Conservation (phyloP, 176 grass and related monocot genomes). For the Aechmea fasciata region DNA sequence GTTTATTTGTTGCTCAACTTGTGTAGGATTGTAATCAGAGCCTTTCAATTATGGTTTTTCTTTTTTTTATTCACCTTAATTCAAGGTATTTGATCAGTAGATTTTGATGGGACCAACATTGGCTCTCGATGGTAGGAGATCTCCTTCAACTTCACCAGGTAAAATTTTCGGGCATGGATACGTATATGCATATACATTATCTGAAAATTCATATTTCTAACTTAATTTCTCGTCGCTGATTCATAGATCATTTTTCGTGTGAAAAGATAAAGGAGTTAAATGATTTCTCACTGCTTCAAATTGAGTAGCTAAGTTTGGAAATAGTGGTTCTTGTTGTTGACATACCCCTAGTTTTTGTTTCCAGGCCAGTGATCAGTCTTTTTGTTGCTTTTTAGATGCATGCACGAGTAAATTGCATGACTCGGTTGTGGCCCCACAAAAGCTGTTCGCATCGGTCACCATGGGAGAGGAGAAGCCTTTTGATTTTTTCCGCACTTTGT, state of each 20-base stretch:
- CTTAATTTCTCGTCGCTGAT: too few relatives aligned
- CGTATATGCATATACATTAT: too few relatives aligned
- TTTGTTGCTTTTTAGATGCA: background rate
- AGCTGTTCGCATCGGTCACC: background rate
- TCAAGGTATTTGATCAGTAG: slow-evolving; percentile 2
- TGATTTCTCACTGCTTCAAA: too few relatives aligned
- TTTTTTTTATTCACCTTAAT: background rate
- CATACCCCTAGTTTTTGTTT: background rate
- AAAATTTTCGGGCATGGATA: too few relatives aligned
- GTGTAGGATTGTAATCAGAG: background rate
- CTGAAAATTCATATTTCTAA: too few relatives aligned
- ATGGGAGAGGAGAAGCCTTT: slow-evolving; percentile 39
- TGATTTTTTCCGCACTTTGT: slow-evolving; percentile 40
- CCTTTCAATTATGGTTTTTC: background rate
- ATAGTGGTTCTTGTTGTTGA: background rate
- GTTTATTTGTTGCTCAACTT: slow-evolving; percentile 8
- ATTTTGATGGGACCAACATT: slow-evolving; percentile 19
- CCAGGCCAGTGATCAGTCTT: background rate
- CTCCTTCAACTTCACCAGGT: slow-evolving; percentile 13
- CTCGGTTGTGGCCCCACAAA: background rate
- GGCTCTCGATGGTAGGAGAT: slow-evolving; percentile 16
- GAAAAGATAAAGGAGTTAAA: too few relatives aligned
- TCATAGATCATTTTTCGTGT: too few relatives aligned
- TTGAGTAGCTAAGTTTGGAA: background rate
- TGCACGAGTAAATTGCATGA: background rate